Percentiles rank a stretch among this genome's conserved stretches.
These are phyloP conservation scores for Acanthamoeba lenticulata DNA, from an alignment of 208 protist species.

Conservation along the genomic window DNA sequence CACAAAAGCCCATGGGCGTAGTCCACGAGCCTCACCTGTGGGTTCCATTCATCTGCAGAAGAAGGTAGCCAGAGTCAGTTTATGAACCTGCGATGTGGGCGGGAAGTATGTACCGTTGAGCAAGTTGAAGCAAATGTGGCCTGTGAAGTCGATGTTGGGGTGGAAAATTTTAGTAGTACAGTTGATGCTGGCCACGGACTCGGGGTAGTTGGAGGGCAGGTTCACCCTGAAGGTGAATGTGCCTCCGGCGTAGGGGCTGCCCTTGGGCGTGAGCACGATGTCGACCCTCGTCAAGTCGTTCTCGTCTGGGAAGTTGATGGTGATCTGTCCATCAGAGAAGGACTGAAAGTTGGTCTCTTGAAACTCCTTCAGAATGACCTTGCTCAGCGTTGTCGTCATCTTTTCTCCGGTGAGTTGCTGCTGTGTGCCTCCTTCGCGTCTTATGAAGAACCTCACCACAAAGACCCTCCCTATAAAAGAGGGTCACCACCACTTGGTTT, in stretches of 20 bases:
- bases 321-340: constrained; percentile 20
- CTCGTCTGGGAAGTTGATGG: background rate
- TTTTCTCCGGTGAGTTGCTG: no score
- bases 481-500: no score
- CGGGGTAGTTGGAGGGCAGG: constrained; percentile 8
- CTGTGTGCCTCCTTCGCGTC: no score
- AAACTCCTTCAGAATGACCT: background rate
- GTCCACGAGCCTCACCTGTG: background rate
- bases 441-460: no score
- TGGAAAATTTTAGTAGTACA: background rate
- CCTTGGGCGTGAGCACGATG: background rate
- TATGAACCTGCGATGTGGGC: background rate
- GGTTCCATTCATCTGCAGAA: constrained; percentile 49
- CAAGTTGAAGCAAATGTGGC: constrained; percentile 29
- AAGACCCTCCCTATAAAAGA: no score
- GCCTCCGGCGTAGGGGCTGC: background rate
- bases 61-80: background rate
- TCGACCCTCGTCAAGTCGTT: background rate
- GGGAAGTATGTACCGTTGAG: background rate
- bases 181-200: background rate
- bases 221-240: background rate
- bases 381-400: background rate
- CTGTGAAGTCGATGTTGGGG: constrained; percentile 10
- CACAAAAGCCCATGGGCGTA: constrained; percentile 45
- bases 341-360: background rate